These are phyloP conservation scores for Petunia hybrid DNA, from an alignment of 305 asterid species.

Conservation along the genomic window DNA sequence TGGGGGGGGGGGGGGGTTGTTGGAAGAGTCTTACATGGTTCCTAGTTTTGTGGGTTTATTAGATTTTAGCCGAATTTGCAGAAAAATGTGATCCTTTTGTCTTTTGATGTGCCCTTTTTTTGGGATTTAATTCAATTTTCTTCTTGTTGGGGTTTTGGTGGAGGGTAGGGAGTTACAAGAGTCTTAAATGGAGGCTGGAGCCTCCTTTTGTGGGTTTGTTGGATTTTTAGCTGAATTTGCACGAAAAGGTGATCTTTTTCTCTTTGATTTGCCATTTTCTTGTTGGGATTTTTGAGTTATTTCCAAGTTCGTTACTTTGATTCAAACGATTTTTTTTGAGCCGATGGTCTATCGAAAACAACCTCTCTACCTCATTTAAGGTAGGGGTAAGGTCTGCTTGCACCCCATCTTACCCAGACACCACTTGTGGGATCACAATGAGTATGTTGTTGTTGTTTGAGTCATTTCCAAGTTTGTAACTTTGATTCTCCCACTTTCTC, in stretches of 20 bases:
- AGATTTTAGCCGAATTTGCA: too few species aligned
- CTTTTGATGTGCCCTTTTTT: not conserved
- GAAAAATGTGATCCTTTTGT: not conserved
- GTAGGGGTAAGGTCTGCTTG: too few species aligned
- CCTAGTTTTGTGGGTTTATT: too few species aligned
- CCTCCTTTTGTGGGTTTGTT: not conserved
- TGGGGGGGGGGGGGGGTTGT: too few species aligned
- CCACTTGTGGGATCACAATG: too few species aligned
- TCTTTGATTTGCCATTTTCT: not conserved
- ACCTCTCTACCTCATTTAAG: too few species aligned
- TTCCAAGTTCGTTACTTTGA: not conserved
- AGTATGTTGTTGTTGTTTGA: not conserved
- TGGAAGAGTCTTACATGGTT: too few species aligned
- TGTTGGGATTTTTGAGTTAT: not conserved
- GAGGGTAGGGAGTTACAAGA: not conserved
- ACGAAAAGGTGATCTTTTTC: not conserved
- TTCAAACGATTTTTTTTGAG: too few species aligned
- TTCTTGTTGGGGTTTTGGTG: not conserved
- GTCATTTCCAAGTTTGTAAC: not conserved
- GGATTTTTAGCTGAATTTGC: constrained; percentile 10
- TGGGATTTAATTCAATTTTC: not conserved
- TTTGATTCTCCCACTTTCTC: not conserved
- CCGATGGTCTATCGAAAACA: too few species aligned
- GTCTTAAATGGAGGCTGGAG: not conserved
- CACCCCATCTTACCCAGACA: too few species aligned